phyloP scores from a whole-genome alignment of 2,329 filamentous ascomycete species.

The Penicillium aurantiogriseum region DNA sequence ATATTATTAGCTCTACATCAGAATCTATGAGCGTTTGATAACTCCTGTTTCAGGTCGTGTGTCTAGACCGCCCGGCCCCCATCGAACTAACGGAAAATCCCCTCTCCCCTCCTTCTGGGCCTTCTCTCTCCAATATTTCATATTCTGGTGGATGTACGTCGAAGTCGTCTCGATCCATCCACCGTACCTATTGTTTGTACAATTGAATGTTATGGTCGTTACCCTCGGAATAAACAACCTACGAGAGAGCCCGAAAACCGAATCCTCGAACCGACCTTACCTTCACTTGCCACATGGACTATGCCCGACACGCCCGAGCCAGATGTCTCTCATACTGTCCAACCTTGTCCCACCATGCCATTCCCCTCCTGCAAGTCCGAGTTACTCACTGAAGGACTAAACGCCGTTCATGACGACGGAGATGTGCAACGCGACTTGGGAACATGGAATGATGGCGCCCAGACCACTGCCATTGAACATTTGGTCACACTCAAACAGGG shows the following conservation, averaged over 20 bases:
- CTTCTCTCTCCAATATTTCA: constrained; percentile 6
- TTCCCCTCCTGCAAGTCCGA: constrained; percentile 35
- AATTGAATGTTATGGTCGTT: constrained; percentile 12
- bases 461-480: constrained; percentile 61
- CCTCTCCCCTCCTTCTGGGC: constrained; percentile 20
- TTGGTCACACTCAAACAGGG: constrained; percentile 59
- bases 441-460: constrained; percentile 45
- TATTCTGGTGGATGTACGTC: constrained; percentile 6
- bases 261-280: constrained; percentile 12
- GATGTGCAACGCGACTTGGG: constrained; percentile 25
- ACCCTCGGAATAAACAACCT: background rate
- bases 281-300: constrained; percentile 27
- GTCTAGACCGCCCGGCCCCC: constrained; percentile 37
- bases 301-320: constrained; percentile 36
- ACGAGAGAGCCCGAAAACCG: background rate
- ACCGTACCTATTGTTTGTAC: background rate
- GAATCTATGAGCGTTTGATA: background rate
- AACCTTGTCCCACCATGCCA: constrained; percentile 26
- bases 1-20: background rate
- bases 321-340: constrained; percentile 31
- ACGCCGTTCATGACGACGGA: constrained; percentile 22
- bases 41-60: constrained; percentile 23
- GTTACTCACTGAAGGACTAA: constrained; percentile 22
- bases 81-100: constrained; percentile 27
- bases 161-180: constrained; percentile 5